phyloP scores from a whole-genome alignment of 228 moss, liverwort and hornwort genomes.

The Sphagnum fallax region DNA sequence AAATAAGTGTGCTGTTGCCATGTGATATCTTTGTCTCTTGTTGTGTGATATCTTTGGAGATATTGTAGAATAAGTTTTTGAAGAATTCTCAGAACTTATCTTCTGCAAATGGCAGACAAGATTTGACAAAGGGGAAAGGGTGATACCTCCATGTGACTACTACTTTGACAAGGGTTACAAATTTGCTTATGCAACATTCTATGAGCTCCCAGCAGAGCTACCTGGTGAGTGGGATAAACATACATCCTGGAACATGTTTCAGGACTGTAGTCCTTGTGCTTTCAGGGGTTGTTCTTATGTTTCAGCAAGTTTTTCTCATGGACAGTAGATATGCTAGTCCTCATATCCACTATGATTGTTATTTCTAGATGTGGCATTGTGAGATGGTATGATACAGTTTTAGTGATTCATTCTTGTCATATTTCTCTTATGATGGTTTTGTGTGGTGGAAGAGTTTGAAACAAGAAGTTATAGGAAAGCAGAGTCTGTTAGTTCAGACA shows the following conservation, averaged over 20 bases:
- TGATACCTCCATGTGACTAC: constrained; percentile 60
- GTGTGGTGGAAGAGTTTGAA: constrained; percentile 1
- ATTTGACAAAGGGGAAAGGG: constrained; percentile 21
- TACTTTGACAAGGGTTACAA: constrained; percentile 91
- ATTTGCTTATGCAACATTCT: constrained; percentile 66
- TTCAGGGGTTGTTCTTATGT: neutral
- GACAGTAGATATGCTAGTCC: neutral
- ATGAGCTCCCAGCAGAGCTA: constrained; percentile 60
- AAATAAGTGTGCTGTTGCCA: neutral
- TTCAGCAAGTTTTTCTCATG: neutral
- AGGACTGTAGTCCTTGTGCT: neutral
- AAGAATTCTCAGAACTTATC: neutral
- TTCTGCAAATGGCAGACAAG: constrained; percentile 34
- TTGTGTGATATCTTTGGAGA: too few species aligned
- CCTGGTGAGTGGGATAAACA: constrained; percentile 33
- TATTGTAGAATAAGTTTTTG: too few species aligned
- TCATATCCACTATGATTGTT: neutral
- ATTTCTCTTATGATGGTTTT: neutral
- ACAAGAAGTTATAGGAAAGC: neutral
- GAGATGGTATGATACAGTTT: too few species aligned
- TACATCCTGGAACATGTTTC: neutral
- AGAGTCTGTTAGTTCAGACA: too few species aligned
- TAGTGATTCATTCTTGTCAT: too few species aligned
- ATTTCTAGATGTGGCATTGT: neutral
- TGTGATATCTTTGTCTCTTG: neutral